These are phyloP conservation scores for Neospermospora avenae DNA, from an alignment of 2,329 filamentous ascomycete species.

Conservation along the genomic window DNA sequence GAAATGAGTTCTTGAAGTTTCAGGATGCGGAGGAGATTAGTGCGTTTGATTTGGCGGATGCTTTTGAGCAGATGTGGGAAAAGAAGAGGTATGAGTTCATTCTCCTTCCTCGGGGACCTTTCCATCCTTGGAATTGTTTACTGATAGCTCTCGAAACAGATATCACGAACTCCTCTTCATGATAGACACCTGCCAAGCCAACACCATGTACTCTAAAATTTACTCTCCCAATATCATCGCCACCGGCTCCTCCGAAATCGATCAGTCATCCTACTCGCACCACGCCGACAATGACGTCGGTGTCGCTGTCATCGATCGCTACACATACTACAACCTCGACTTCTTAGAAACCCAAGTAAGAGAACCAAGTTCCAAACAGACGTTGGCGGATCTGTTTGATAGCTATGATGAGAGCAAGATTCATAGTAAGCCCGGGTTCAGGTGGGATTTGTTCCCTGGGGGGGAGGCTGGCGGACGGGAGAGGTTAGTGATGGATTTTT, in stretches of 20 bases:
- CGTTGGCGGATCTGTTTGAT: slow-evolving; percentile 90
- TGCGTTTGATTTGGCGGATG: slow-evolving; percentile 91
- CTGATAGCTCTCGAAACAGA: slow-evolving; percentile 42
- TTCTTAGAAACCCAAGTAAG: slow-evolving; percentile 90
- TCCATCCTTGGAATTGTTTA: neutral
- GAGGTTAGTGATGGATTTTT: slow-evolving; percentile 91
- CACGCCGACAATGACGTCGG: slow-evolving; percentile 98
- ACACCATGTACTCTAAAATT: slow-evolving; percentile 98
- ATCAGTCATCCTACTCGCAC: slow-evolving; percentile 95
- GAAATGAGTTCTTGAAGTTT: slow-evolving; percentile 97
- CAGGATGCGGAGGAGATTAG: slow-evolving; percentile 98
- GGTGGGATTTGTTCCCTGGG: slow-evolving; percentile 92
- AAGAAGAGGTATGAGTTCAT: slow-evolving; percentile 69
- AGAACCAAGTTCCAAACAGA: slow-evolving; percentile 82
- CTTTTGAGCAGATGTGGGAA: slow-evolving; percentile 99
- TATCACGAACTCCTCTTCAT: slow-evolving; percentile 99
- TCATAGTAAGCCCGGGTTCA: slow-evolving; percentile 84
- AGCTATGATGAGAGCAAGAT: slow-evolving; percentile 95
- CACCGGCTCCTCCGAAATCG: slow-evolving; percentile 92
- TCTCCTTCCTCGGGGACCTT: too few species aligned
- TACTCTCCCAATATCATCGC: slow-evolving; percentile 98
- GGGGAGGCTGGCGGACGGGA: slow-evolving; percentile 74
- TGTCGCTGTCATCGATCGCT: slow-evolving; percentile 96
- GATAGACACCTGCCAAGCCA: slow-evolving; percentile 99
- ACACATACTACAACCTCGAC: slow-evolving; percentile 97